Evolutionary conservation across 2,329 filamentous ascomycete species (phyloP).

Genomic region (Fusarium sp.): DNA sequence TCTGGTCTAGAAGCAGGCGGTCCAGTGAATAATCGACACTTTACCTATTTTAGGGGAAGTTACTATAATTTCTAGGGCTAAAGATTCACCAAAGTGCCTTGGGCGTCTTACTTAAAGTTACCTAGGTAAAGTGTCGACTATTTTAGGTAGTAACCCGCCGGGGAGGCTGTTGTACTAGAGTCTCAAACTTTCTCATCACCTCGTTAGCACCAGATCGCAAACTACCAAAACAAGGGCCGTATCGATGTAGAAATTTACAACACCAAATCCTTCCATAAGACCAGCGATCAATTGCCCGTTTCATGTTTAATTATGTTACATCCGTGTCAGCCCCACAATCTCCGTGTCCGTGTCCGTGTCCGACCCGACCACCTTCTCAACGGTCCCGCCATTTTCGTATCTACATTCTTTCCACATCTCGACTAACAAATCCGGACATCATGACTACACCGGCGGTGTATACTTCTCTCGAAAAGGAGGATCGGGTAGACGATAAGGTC

Average conservation of each 20-base stretch:
- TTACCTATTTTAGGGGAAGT: too few relatives aligned
- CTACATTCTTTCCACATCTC: neutral
- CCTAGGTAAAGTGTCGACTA: too few relatives aligned
- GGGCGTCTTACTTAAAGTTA: too few relatives aligned
- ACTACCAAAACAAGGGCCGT: too few relatives aligned
- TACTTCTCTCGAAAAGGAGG: constrained; percentile 39
- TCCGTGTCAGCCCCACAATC: constrained; percentile 17
- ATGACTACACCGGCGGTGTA: constrained; percentile 37
- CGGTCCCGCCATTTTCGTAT: constrained; percentile 2
- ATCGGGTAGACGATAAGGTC: constrained; percentile 23
- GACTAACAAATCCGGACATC: neutral
- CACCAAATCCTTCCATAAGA: neutral
- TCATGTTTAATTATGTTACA: constrained; percentile 22
- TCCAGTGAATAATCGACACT: too few relatives aligned
- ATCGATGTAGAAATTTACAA: neutral
- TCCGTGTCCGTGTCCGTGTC: constrained; percentile 44
- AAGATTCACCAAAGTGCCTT: too few relatives aligned
- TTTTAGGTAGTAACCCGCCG: too few relatives aligned
- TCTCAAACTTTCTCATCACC: too few relatives aligned
- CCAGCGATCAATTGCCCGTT: constrained; percentile 29
- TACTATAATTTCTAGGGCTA: too few relatives aligned
- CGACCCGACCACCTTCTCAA: neutral
- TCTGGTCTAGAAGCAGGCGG: too few relatives aligned
- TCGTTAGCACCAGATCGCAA: too few relatives aligned
- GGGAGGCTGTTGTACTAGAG: too few relatives aligned